phyloP scores from a whole-genome alignment of 1,284 basidiomycete species.

The Pseudozyma hubeiensis region DNA sequence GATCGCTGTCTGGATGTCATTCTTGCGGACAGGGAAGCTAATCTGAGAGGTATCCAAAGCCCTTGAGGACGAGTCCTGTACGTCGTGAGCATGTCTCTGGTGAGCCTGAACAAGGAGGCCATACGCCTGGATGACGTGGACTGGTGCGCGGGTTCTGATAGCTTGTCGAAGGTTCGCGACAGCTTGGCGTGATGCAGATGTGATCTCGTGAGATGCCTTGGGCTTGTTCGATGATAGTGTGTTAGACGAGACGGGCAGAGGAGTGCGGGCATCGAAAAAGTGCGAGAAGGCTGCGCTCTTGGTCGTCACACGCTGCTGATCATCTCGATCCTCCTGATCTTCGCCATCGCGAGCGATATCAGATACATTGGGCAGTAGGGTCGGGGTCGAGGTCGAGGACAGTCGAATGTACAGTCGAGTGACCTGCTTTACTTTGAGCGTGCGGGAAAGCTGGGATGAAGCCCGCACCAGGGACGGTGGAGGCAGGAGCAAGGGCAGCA shows the following conservation, averaged over 20 bases:
- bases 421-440: background rate
- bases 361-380: background rate
- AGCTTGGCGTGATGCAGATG: conserved; percentile 13
- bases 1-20: conserved; percentile 34
- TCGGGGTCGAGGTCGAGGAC: background rate
- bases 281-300: conserved; percentile 15
- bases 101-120: conserved; percentile 13
- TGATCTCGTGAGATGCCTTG: conserved; percentile 21
- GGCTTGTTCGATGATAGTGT: background rate
- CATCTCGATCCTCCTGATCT: background rate
- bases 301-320: background rate
- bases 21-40: conserved; percentile 36
- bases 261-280: conserved; percentile 29
- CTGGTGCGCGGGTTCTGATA: conserved; percentile 1
- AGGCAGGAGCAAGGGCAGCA: conserved; percentile 21
- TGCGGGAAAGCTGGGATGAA: conserved; percentile 8
- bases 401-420: background rate
- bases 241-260: background rate
- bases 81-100: conserved; percentile 7
- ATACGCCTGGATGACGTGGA: conserved; percentile 20
- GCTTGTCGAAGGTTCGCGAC: conserved; percentile 20
- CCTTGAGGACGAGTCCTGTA: conserved; percentile 6
- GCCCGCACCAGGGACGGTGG: conserved; percentile 2
- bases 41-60: background rate
- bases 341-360: background rate